Evolutionary conservation across 371 early-diverging fungal genomes (phyloP).

Genomic region (Smittium culicis): DNA sequence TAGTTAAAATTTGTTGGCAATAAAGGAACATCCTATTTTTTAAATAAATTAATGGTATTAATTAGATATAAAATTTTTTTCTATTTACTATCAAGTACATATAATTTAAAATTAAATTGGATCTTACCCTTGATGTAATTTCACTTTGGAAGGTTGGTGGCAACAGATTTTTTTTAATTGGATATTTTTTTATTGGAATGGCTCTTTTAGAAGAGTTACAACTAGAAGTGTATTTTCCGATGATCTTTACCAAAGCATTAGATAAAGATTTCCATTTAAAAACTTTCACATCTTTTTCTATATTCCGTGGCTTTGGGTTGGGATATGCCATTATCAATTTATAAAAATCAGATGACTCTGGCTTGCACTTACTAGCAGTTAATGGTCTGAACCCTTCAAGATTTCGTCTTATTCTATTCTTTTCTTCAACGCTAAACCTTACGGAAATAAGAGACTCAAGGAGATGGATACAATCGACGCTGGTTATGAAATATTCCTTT

Average conservation of each 20-base stretch:
- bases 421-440: slow-evolving; percentile 66
- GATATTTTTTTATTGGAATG: too few relatives aligned
- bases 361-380: slow-evolving; percentile 59
- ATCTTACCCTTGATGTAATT: too few relatives aligned
- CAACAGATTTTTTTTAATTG: too few relatives aligned
- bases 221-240: slow-evolving; percentile 42
- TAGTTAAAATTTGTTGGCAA: too few relatives aligned
- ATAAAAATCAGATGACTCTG: slow-evolving; percentile 59
- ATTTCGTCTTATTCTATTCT: slow-evolving; percentile 71
- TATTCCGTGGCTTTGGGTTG: slow-evolving; percentile 69
- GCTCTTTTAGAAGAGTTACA: slow-evolving; percentile 16
- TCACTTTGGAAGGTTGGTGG: too few relatives aligned
- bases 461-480: slow-evolving; percentile 63
- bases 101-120: too few relatives aligned
- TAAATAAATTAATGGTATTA: too few relatives aligned
- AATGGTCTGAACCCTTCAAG: slow-evolving; percentile 66
- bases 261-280: slow-evolving; percentile 57
- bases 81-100: too few relatives aligned
- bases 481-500: slow-evolving; percentile 60
- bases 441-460: slow-evolving; percentile 59
- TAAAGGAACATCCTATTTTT: too few relatives aligned
- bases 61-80: too few relatives aligned
- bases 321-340: slow-evolving; percentile 68
- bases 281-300: slow-evolving; percentile 75
- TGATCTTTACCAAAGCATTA: slow-evolving; percentile 53